Conservation (phyloP, 2,329 filamentous ascomycete genomes). For the Phialemoniopsis sp. region DNA sequence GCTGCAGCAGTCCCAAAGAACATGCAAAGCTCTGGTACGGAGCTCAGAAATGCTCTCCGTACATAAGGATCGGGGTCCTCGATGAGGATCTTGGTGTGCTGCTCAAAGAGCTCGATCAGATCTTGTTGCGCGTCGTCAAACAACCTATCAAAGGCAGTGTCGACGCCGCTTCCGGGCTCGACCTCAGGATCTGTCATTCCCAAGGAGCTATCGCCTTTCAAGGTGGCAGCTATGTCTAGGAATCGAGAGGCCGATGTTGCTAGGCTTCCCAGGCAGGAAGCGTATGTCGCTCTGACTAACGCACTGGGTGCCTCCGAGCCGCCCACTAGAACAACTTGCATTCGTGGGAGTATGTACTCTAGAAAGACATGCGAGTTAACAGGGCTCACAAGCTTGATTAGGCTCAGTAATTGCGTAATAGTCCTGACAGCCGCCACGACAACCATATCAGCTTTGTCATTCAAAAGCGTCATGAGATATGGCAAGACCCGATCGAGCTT, state of each 20-base stretch:
- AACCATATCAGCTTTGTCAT: slow-evolving; percentile 79
- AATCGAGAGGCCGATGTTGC: slow-evolving; percentile 82
- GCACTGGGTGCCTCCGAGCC: slow-evolving; percentile 52
- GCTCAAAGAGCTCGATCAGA: slow-evolving; percentile 78
- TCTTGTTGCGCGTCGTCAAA: slow-evolving; percentile 86
- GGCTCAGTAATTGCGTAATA: slow-evolving; percentile 80
- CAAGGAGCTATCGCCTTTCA: slow-evolving; percentile 78
- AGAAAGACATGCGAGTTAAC: slow-evolving; percentile 67
- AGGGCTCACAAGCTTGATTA: slow-evolving; percentile 83
- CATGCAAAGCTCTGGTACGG: slow-evolving; percentile 86
- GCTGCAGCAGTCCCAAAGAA: slow-evolving; percentile 92
- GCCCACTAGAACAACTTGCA: slow-evolving; percentile 49
- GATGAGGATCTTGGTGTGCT: slow-evolving; percentile 82
- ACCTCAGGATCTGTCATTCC: slow-evolving; percentile 74
- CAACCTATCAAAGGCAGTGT: slow-evolving; percentile 70
- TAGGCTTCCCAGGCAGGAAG: slow-evolving; percentile 83
- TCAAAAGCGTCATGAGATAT: slow-evolving; percentile 78
- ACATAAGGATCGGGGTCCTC: slow-evolving; percentile 85
- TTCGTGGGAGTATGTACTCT: slow-evolving; percentile 63
- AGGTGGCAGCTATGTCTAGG: slow-evolving; percentile 83
- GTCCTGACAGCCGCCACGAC: slow-evolving; percentile 81
- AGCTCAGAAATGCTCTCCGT: slow-evolving; percentile 83
- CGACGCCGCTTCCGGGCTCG: slow-evolving; percentile 64
- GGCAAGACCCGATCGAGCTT: slow-evolving; percentile 92
- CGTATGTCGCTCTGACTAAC: slow-evolving; percentile 84